Base-by-base conservation (phyloP, 2,329 filamentous ascomycete species). In the Pseudogymnoascus sp. region DNA sequence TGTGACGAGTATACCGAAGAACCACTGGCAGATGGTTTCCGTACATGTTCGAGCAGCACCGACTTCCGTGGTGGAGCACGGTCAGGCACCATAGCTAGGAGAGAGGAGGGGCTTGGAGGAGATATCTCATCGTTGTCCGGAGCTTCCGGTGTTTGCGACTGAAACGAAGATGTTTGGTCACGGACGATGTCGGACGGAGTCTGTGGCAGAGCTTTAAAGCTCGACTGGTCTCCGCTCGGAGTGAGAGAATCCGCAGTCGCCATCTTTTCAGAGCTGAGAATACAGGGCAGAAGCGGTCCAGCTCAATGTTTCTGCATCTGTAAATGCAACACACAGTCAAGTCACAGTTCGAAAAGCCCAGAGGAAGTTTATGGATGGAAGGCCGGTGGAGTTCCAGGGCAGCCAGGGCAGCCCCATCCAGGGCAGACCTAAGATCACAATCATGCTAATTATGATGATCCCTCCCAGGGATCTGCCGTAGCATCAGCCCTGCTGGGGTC, bases 91-190 rank as follows among this genome's bases (percentile, higher is more conserved):
- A 56, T 19, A 5, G 10, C 28, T 12, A 56, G 50, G 28, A 56
- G 50, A 56, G 50, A 56, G 16, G 28, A 33, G 11, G 50, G 50
- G n/a, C 50, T 56, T 56, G 50, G 50, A 33, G 31, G 50, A n/a
- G 50, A 16, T 4, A 14, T 33, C 50, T 56, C 50, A 35, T 56
- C 50, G 50, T 35, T 28, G 50, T 4, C 50, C 50, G 50, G 50
- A 33, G 50, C 50, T 33, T 56, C 50, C 28, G 50, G 50, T 56
- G 50, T 56, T 56, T 56, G 50, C 50, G 16, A 56, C 28, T 56
- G 50, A 56, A 56, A 56, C 50, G 28, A 56, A n/a, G 50, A 56
- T 14, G 28, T 56, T 56, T 56, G 50, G 50, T 56, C 50, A 56
- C 50, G 28, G 50, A 56, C 50, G 16, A 56, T 33, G 50, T 6